Conservation (phyloP, 2,329 filamentous ascomycete species). For the Colletotrichum agaves region DNA sequence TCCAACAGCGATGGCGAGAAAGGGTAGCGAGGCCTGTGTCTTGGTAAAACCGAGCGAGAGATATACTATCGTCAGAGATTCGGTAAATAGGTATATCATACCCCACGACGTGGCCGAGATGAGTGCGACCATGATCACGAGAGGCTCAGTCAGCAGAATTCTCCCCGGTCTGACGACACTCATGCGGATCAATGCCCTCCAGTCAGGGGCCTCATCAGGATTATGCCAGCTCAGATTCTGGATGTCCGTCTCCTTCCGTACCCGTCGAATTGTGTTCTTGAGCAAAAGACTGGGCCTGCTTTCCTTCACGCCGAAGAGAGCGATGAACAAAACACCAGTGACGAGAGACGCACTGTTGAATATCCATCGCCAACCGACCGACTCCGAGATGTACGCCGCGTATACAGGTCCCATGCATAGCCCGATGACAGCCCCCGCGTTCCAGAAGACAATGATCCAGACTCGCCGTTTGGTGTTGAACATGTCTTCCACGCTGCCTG, state of each 20-base stretch:
- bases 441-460: constrained; percentile 59
- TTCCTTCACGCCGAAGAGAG: constrained; percentile 53
- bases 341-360: constrained; percentile 55
- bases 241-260: constrained; percentile 31
- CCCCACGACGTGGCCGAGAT: constrained; percentile 56
- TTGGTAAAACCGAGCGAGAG: constrained; percentile 47
- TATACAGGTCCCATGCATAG: constrained; percentile 56
- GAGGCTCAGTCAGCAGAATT: constrained; percentile 58
- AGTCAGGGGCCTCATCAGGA: constrained; percentile 51
- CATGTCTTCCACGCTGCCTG: constrained; percentile 61
- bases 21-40: constrained; percentile 50
- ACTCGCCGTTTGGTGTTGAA: constrained; percentile 56
- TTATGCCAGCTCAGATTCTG: constrained; percentile 45
- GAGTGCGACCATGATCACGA: constrained; percentile 55
- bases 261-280: constrained; percentile 36
- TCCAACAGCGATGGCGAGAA: constrained; percentile 53
- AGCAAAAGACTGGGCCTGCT: constrained; percentile 57
- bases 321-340: constrained; percentile 46
- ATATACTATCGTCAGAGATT: constrained; percentile 54
- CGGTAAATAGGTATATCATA: constrained; percentile 60
- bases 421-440: constrained; percentile 53
- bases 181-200: constrained; percentile 49
- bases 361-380: constrained; percentile 56
- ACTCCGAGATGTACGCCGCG: constrained; percentile 52
- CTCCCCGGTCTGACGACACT: constrained; percentile 53